Base-by-base conservation (phyloP, 2,329 filamentous ascomycete genomes). In the Scedosporium dehoogii region DNA sequence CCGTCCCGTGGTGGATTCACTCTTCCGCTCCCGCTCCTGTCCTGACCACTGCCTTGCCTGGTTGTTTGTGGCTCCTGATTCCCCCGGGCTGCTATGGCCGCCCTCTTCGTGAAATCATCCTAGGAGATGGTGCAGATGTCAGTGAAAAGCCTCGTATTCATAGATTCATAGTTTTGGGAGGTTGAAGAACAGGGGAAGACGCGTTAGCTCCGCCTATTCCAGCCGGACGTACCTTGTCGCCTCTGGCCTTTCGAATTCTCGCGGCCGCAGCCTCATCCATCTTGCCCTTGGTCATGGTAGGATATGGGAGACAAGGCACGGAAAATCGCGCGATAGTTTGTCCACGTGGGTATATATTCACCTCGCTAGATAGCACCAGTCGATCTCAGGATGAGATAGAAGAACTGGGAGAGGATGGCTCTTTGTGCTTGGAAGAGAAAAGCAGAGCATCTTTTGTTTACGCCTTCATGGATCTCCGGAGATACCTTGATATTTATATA, bases 221-320 rank as follows among this genome's bases (percentile, higher is more conserved):
- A 14, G n/a, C 38, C 7, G 2, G 6, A 65, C 69, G 64, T 65
- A 77, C 76, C 65, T 75, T 74, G 16, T 72, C 72, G 12, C 77
- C 77, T 44, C 73, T 71, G 3, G 77, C 72, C 63, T 72, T 76
- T 38, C 71, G 70, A 64, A 79, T 79, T 60, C 77, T 71, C 58
- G 73, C 73, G 2, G 73, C 76, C 4, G 74, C 73, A 16, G 73
- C 72, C 3, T 75, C 71, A 65, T 78, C 75, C 77, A 79, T 79
- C 64, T 74, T 76, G 27, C 66, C 63, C n/a, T 51, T 65, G 16
- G 63, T 63, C 66, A 65, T 66, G 21, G 29, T 46, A 65, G 65
- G 21, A 21, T 46, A 48, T 60, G 25, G 21, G 57, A 41, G 27
- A 42, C 18, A 33, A n/a, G 57, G 10, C 14, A 59, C 6, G 16